Evolutionary conservation across 164 flowering plant genomes (phyloP).

Genomic region (Macadamia tetraphylla): DNA sequence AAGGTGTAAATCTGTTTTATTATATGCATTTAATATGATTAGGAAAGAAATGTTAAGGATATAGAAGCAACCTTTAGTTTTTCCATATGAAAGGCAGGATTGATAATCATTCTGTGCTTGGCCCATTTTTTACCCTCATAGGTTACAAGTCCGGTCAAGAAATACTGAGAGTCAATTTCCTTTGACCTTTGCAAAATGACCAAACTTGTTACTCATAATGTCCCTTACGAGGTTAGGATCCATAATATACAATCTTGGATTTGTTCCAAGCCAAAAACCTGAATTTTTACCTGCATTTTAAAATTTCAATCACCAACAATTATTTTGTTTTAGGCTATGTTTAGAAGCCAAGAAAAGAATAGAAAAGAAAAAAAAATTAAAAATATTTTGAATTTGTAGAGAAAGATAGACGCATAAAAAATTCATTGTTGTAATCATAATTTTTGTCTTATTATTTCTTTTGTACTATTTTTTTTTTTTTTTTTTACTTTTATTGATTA

Average conservation of each 20-base stretch:
- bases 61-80: conserved; percentile 22
- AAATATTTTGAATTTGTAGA: no score
- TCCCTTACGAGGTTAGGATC: conserved; percentile 9
- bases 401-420: no score
- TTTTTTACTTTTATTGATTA: no score
- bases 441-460: no score
- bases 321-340: no score
- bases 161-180: neutral
- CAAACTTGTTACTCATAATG: conserved; percentile 7
- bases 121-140: conserved; percentile 25
- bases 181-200: neutral
- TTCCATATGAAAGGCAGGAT: conserved; percentile 24
- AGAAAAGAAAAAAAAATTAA: no score
- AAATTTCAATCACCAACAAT: no score
- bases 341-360: no score
- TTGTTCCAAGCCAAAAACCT: conserved; percentile 8
- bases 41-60: neutral
- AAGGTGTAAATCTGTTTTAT: no score
- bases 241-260: conserved; percentile 1
- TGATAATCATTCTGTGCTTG: conserved; percentile 23
- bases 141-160: conserved; percentile 9
- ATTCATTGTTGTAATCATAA: no score
- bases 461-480: no score
- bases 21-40: no score
- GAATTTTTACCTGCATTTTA: conserved; percentile 10